Conservation (phyloP, 2,329 filamentous ascomycete species). For the Monilinia polystroma region DNA sequence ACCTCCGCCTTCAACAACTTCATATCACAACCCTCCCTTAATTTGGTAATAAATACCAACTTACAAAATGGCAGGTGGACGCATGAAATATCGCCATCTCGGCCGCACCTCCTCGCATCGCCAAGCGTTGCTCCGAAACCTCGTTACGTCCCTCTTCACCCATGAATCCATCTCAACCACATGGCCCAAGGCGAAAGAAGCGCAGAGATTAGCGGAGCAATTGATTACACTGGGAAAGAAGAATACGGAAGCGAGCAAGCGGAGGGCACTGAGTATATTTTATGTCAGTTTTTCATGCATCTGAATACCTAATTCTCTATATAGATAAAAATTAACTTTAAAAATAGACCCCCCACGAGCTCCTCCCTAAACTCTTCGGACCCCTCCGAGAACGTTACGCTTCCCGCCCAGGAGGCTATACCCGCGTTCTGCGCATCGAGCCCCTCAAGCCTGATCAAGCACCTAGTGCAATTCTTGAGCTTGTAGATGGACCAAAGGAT, state of each 20-base stretch:
- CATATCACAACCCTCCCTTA: background rate
- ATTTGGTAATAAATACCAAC: background rate
- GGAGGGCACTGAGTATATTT: constrained; percentile 76
- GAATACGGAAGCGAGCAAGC: constrained; percentile 78
- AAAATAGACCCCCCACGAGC: constrained; percentile 61
- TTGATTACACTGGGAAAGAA: constrained; percentile 91
- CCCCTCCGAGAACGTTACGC: constrained; percentile 77
- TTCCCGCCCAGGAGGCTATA: constrained; percentile 82
- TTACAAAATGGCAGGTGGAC: constrained; percentile 76
- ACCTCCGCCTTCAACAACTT: background rate
- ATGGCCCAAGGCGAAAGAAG: constrained; percentile 96
- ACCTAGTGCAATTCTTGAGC: constrained; percentile 83
- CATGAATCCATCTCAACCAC: constrained; percentile 94
- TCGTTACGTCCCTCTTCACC: constrained; percentile 91
- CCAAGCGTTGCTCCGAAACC: constrained; percentile 88
- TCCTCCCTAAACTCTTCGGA: constrained; percentile 86
- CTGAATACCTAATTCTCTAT: background rate
- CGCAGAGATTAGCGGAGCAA: constrained; percentile 89
- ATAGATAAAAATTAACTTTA: background rate
- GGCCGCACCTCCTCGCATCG: constrained; percentile 83
- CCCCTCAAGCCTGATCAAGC: constrained; percentile 85
- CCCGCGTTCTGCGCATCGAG: constrained; percentile 88
- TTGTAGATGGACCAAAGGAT: constrained; percentile 92
- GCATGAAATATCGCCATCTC: constrained; percentile 85
- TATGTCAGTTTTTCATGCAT: constrained; percentile 60